Evolutionary conservation across 2,329 filamentous ascomycete genomes (phyloP), one percentile per base, ranked within the genome.

Genomic region (Immersiporthe knoxdaviesiana): DNA sequence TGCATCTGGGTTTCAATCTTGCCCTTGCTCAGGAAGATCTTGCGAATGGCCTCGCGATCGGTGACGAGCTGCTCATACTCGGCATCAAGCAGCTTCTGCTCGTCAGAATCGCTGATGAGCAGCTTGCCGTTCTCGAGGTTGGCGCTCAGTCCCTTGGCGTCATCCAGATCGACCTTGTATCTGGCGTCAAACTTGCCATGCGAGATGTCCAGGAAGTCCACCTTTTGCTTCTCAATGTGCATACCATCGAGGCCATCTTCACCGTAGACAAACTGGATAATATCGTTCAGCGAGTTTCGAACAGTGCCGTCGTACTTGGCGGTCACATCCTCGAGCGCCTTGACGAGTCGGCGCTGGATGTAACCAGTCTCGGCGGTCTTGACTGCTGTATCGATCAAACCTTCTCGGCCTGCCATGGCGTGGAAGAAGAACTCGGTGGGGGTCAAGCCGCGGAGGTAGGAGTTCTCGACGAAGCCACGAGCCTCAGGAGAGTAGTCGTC

Each of bases 291-390:
- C 2, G 96, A 99, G 81, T 99, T 99, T 70, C 96, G 91, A 37
- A 99, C 94, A 7, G 96, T 99, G 72, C 95, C 95, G 76, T 99
- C 96, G 78, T 99, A 99, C 77, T 97, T 97, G 70, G 95, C 94
- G 84, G 95, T 97, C 66, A 98, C 91, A 79, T 99, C 96, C 85
- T 99, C 96, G 3, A 99, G 87, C 14, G 97, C 97, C 82, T 99
- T 99, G 77, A 99, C 96, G 60, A 99, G 87, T 85, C 97, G 94
- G 82, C 96, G 93, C 81, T 99, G 97, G 73, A 99, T 99, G 80
- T 99, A 99, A 82, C 96, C 96, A 69, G 97, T 99, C 81, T 99
- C 97, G 27, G 96, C 96, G 73, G 96, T 99, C 87, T 99, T 99
- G 82, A 99, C 97, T 74, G 96, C 96, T 65, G 96, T 99, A 87